Base-by-base conservation (phyloP, 176 grass and related monocot species). In the Oryza australiensis region DNA sequence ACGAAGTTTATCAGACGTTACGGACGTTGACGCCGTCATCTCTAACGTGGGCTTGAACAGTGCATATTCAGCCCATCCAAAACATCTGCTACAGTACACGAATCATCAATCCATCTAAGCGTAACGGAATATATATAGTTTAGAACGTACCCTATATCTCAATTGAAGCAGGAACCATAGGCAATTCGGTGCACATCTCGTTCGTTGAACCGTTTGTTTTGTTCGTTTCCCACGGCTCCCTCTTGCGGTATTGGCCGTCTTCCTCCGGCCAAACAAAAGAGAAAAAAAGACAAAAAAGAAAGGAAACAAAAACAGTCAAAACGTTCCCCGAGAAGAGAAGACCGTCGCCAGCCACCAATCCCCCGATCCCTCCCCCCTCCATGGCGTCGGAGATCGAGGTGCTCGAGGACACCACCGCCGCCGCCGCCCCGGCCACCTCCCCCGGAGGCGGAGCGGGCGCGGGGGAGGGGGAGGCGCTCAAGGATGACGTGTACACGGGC, bases 401-500 rank as follows among this genome's bases (percentile, higher is more conserved):
- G 77, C 63, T 90, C 62, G 84, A 87, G 59, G 87, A 90, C 73
- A 68, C 82, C 20, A 62, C 79, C 51, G 35, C 35, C 35, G 35
- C 80, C 68, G 30, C 86, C 79, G 15, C 79, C 45, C 29, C 32
- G 9, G 29, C 65, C 55, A 24, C 27, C 27, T 11, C 45, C 49
- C 9, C 41, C 29, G 51, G n/a, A 20, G 29, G 45, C 24, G 85
- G 26, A 30, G 38, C 9, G 38, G 38, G 9, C 38, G 63, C 16
- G 40, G 83, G 33, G 30, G 46, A 28, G 59, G 78, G 18, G 27
- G 79, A 90, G 48, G 65, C 89, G 68, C 81, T 97, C 74, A 97
- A 94, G 86, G 93, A 94, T 75, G 94, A 97, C 60, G 86, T 97
- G 30, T 97, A 90, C 87, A 92, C 92, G 40, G 94, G 87, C 68